Evolutionary conservation across 1,284 basidiomycete genomes (phyloP), one percentile per base, ranked within the genome.

Genomic region (Uromyces viciae-fabae): DNA sequence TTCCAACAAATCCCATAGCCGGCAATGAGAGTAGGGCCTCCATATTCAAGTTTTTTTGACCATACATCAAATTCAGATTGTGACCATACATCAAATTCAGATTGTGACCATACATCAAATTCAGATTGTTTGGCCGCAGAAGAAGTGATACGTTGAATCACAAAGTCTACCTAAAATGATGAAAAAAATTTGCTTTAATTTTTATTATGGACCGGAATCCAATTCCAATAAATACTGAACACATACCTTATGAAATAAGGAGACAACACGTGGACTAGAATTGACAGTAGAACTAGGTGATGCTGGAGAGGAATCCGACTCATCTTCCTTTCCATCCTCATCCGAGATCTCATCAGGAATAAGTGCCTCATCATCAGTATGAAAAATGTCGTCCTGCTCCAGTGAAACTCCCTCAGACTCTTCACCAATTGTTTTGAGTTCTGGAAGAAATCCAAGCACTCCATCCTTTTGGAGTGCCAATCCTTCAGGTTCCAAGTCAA

Each of bases 111-210:
- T 3, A 25, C 28, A 15, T 43, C n/a, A n/a, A 42, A 68, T 25
- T 68, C 40, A 1, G 40, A 68, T n/a, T 36, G 36, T n/a, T 43
- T 42, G 8, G 64, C 3, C 15, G 64, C 5, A 2, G 64, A 68
- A 5, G 40, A 68, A 3, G 64, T 68, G 36, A 68, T 68, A 15
- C 31, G 22, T 68, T 68, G 64, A n/a, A 68, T 68, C 15, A 68
- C 38, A 43, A 68, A 68, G 15, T 68, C 64, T 7, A 68, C 40
- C n/a, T 68, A n/a, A n/a, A n/a, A n/a, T n/a, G n/a, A n/a, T n/a
- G n/a, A n/a, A n/a, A n/a, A n/a, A n/a, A n/a, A n/a, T n/a, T n/a
- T n/a, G n/a, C n/a, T n/a, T n/a, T n/a, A n/a, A n/a, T 64, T 28
- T 38, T 64, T 19, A 64, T 8, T 2, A 64, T 64, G 36, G 52